Conservation (phyloP, 805 yeast genomes). For the Candida peoriensis region DNA sequence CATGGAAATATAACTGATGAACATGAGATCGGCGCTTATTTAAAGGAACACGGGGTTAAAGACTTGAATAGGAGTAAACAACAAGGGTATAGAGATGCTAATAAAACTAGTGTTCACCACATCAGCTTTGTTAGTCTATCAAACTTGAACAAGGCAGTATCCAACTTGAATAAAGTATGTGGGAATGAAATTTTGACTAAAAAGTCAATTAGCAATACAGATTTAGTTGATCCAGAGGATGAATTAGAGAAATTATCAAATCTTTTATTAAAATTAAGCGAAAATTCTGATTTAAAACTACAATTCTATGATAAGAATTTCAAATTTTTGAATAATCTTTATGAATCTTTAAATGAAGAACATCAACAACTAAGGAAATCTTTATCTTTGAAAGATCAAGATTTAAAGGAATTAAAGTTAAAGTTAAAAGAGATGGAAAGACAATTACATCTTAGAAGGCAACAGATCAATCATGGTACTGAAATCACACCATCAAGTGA, state of each 20-base stretch:
- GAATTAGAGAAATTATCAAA: conserved; percentile 6
- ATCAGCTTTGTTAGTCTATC: neutral
- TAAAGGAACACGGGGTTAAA: too few relatives aligned
- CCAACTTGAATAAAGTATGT: conserved; percentile 9
- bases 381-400: neutral
- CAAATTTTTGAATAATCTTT: conserved; percentile 16
- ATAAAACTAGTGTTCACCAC: neutral
- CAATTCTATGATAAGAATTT: conserved; percentile 20
- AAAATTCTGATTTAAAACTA: conserved; percentile 15
- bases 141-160: conserved; percentile 4
- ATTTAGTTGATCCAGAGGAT: neutral
- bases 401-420: conserved; percentile 2
- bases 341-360: conserved; percentile 14
- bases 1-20: too few relatives aligned
- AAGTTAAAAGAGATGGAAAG: conserved; percentile 3
- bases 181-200: conserved; percentile 8
- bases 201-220: neutral
- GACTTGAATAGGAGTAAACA: too few relatives aligned
- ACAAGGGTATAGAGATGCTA: too few relatives aligned
- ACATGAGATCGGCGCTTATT: too few relatives aligned
- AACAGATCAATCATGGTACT: too few relatives aligned
- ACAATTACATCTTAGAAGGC: neutral
- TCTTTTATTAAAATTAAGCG: conserved; percentile 13
- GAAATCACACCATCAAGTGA: too few relatives aligned
- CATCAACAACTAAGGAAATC: conserved; percentile 5